phyloP scores from a whole-genome alignment of 257 asterid species.

The Solanum arcanum region DNA sequence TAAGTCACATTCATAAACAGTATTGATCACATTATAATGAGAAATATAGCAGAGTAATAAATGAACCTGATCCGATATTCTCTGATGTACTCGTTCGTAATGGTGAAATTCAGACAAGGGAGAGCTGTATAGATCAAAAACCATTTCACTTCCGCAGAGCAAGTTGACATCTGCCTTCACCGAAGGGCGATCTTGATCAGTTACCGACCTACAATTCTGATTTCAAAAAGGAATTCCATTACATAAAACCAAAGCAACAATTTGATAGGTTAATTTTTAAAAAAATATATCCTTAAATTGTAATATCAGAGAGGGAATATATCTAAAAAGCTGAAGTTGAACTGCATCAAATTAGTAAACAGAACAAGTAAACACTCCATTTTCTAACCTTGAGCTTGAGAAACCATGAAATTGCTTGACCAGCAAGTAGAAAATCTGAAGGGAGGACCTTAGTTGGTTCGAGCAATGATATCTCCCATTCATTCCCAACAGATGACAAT shows the following conservation, averaged over 20 bases:
- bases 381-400: slow-evolving; percentile 83
- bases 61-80: slow-evolving; percentile 43
- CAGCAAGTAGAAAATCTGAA: slow-evolving; percentile 53
- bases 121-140: slow-evolving; percentile 41
- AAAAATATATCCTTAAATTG: not conserved
- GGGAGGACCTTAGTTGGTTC: slow-evolving; percentile 46
- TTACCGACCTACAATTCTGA: slow-evolving; percentile 53
- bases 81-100: slow-evolving; percentile 59
- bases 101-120: slow-evolving; percentile 63
- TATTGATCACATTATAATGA: not conserved
- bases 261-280: not conserved
- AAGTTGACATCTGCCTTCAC: slow-evolving; percentile 40
- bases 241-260: slow-evolving; percentile 1
- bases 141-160: slow-evolving; percentile 14
- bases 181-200: slow-evolving; percentile 25
- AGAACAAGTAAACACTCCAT: not conserved
- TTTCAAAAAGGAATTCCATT: slow-evolving; percentile 6
- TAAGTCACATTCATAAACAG: not conserved
- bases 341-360: not conserved
- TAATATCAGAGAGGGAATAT: not conserved
- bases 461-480: slow-evolving; percentile 79
- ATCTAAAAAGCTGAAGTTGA: not conserved
- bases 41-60: slow-evolving; percentile 4
- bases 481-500: slow-evolving; percentile 71
- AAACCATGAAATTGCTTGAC: slow-evolving; percentile 80